Conservation (phyloP, 2,329 filamentous ascomycete species). For the Conoideocrella luteorostrata region DNA sequence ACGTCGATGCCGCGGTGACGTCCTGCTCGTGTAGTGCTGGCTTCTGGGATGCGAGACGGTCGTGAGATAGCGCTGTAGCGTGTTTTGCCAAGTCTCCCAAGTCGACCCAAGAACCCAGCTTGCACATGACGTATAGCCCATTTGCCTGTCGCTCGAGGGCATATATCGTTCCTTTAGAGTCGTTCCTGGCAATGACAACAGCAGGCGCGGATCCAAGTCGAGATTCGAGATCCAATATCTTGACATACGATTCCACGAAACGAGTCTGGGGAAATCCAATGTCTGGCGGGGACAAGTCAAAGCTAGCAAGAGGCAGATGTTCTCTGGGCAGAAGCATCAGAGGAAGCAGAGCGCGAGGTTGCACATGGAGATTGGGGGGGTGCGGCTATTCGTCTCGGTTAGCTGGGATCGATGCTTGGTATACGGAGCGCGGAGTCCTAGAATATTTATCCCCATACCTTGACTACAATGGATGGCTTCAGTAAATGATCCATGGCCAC, state of each 20-base stretch:
- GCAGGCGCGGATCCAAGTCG: conserved; percentile 48
- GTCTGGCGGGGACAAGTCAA: conserved; percentile 49
- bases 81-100: conserved; percentile 44
- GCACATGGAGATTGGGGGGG: conserved; percentile 44
- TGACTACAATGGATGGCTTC: conserved; percentile 44
- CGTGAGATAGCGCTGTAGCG: conserved; percentile 35
- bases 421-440: background rate
- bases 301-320: conserved; percentile 51
- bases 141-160: conserved; percentile 59
- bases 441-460: conserved; percentile 27
- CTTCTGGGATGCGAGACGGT: conserved; percentile 21
- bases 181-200: conserved; percentile 56
- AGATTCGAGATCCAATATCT: conserved; percentile 56
- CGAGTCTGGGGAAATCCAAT: conserved; percentile 46
- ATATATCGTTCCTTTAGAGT: conserved; percentile 47
- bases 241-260: conserved; percentile 55
- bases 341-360: conserved; percentile 51
- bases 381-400: conserved; percentile 39
- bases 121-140: conserved; percentile 61
- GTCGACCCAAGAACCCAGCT: conserved; percentile 60
- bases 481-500: conserved; percentile 46
- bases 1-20: conserved; percentile 25
- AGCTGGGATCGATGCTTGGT: conserved; percentile 8
- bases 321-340: conserved; percentile 58
- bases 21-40: conserved; percentile 13